phyloP scores from a whole-genome alignment of 768 basidiomycete species.

The Trametes meyenii region DNA sequence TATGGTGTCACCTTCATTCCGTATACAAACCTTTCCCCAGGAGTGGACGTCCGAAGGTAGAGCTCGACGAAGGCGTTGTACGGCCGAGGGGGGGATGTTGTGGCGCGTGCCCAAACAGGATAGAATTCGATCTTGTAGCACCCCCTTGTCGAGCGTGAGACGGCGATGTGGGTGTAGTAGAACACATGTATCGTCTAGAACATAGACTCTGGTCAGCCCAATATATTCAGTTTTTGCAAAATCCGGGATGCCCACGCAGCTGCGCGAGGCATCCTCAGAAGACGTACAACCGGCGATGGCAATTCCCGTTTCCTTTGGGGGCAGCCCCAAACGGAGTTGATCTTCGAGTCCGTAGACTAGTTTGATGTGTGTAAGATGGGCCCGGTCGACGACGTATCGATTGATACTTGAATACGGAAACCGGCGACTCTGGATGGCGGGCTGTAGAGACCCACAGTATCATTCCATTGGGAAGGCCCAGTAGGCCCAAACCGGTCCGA shows the following conservation, averaged over 20 bases:
- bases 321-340: not conserved
- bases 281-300: not conserved
- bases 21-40: slow-evolving; percentile 33
- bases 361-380: not conserved
- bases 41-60: slow-evolving; percentile 12
- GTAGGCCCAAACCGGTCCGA: slow-evolving; percentile 30
- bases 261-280: no score
- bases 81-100: not conserved
- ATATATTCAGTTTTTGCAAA: not conserved
- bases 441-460: slow-evolving; percentile 29
- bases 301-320: not conserved
- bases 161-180: not conserved
- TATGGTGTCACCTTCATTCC: slow-evolving; percentile 35
- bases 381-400: slow-evolving; percentile 4
- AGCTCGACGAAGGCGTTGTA: not conserved
- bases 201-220: not conserved
- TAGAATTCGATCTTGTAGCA: not conserved
- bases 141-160: not conserved
- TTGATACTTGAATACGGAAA: slow-evolving; percentile 27
- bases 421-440: slow-evolving; percentile 26
- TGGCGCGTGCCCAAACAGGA: not conserved
- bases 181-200: not conserved
- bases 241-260: not conserved
- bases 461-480: slow-evolving; percentile 39
- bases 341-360: not conserved